phyloP scores from a whole-genome alignment of 257 asterid genomes.

The Mitragyna speciosa region DNA sequence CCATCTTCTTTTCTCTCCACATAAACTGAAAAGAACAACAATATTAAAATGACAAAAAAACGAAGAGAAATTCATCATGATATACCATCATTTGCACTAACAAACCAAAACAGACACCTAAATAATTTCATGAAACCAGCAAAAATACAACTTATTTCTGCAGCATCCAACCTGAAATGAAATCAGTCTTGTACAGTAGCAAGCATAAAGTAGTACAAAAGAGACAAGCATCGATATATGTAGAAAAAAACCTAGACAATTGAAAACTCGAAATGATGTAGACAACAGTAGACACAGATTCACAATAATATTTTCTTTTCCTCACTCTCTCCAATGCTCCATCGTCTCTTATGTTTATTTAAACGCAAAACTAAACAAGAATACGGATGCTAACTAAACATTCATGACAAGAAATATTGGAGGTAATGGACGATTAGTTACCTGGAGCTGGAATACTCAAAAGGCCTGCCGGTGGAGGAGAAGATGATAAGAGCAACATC shows the following conservation, averaged over 20 bases:
- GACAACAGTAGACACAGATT: slow-evolving; percentile 6
- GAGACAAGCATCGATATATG: background rate
- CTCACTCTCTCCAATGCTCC: background rate
- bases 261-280: background rate
- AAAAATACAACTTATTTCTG: background rate
- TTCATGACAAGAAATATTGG: background rate
- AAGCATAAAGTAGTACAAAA: too few relatives aligned
- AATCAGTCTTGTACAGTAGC: too few relatives aligned
- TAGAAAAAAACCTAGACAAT: slow-evolving; percentile 6
- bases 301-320: slow-evolving; percentile 3
- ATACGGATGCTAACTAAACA: background rate
- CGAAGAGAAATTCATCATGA: background rate
- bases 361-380: background rate
- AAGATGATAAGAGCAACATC: slow-evolving; percentile 70
- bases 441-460: slow-evolving; percentile 73
- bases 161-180: too few relatives aligned
- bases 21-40: background rate
- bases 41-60: too few relatives aligned
- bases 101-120: background rate
- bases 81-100: background rate
- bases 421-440: slow-evolving; percentile 15
- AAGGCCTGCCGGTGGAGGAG: slow-evolving; percentile 72
- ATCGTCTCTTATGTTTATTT: background rate
- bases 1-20: slow-evolving; percentile 11
- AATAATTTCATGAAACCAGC: background rate